Evolutionary conservation across 2,329 filamentous ascomycete species (phyloP).

Genomic region (Cytospora schulzeri): DNA sequence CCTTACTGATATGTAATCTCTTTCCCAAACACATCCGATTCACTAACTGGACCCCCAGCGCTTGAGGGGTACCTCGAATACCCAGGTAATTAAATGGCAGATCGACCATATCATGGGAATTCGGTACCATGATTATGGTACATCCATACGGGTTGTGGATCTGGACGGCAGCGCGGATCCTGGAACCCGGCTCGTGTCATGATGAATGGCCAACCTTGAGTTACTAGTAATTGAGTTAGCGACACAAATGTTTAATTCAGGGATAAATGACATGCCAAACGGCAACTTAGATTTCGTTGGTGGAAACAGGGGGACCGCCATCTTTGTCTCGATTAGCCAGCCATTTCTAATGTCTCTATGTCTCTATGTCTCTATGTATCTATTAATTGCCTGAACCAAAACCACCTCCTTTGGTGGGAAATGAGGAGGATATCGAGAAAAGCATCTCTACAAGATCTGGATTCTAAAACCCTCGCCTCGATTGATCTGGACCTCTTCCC

Average conservation of each 20-base stretch:
- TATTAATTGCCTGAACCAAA: background rate
- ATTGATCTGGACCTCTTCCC: background rate
- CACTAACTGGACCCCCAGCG: background rate
- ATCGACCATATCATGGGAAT: background rate
- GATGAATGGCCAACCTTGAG: conserved; percentile 14
- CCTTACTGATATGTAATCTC: background rate
- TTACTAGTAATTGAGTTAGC: background rate
- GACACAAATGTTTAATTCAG: conserved; percentile 2
- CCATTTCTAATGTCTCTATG: background rate
- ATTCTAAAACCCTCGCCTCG: background rate
- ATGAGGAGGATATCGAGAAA: background rate
- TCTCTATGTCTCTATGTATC: no score
- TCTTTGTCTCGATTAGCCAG: background rate
- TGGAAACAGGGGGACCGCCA: conserved; percentile 3
- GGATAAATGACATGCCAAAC: background rate
- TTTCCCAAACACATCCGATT: background rate
- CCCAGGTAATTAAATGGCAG: background rate
- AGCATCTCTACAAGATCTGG: background rate
- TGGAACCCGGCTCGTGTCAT: conserved; percentile 23
- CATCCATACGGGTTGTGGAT: conserved; percentile 18
- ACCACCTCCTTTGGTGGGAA: background rate
- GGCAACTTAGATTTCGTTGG: background rate
- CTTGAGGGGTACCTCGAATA: no score
- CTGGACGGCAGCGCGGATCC: conserved; percentile 16
- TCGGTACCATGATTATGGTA: background rate